A percentile compares a stretch with the other conserved stretches of the same genome.
Conservation (phyloP, 2,329 filamentous ascomycete species). For the Phialophora chinensis region DNA sequence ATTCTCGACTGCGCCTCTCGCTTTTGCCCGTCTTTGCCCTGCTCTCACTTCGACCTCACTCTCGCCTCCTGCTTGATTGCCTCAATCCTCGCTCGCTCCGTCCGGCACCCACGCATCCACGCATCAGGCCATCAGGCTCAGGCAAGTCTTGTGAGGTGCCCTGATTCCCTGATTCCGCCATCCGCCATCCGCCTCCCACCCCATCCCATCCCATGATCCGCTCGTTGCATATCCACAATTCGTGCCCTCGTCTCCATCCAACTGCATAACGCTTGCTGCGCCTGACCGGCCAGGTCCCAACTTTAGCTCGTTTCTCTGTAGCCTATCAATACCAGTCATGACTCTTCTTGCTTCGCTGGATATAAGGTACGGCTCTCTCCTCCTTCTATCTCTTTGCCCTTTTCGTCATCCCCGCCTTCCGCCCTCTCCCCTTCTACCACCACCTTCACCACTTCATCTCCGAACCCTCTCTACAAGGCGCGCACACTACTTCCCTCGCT, state of each 20-base stretch:
- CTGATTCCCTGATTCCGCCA: slow-evolving; percentile 5
- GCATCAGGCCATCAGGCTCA: slow-evolving; percentile 4
- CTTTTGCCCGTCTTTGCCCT: slow-evolving; percentile 1
- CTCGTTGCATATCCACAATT: slow-evolving; percentile 14
- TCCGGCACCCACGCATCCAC: slow-evolving; percentile 2
- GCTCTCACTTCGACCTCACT: slow-evolving; percentile 7
- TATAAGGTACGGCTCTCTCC: slow-evolving; percentile 46
- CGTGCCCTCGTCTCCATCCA: slow-evolving; percentile 26
- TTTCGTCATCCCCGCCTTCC: slow-evolving; percentile 41
- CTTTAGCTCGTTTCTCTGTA: slow-evolving; percentile 35
- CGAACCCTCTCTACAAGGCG: slow-evolving; percentile 63
- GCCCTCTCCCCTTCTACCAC: slow-evolving; percentile 24
- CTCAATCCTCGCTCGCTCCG: slow-evolving; percentile 13
- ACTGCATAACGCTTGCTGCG: slow-evolving; percentile 35
- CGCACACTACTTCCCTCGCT: slow-evolving; percentile 65
- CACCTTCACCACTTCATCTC: slow-evolving; percentile 30
- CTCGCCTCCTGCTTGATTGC: slow-evolving; percentile 9
- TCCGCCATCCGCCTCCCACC: slow-evolving; percentile 11
- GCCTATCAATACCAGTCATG: slow-evolving; percentile 36
- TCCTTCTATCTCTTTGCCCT: slow-evolving; percentile 59
- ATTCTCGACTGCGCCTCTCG: slow-evolving; percentile 8
- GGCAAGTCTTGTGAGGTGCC: not conserved
- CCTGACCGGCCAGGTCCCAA: slow-evolving; percentile 35
- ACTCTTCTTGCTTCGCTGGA: slow-evolving; percentile 32
- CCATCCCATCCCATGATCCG: not conserved